Percentiles rank a stretch among this genome's conserved stretches.
These are phyloP conservation scores for Colletotrichum sp. DNA, from an alignment of 2,329 filamentous ascomycete genomes.

Conservation along the genomic window DNA sequence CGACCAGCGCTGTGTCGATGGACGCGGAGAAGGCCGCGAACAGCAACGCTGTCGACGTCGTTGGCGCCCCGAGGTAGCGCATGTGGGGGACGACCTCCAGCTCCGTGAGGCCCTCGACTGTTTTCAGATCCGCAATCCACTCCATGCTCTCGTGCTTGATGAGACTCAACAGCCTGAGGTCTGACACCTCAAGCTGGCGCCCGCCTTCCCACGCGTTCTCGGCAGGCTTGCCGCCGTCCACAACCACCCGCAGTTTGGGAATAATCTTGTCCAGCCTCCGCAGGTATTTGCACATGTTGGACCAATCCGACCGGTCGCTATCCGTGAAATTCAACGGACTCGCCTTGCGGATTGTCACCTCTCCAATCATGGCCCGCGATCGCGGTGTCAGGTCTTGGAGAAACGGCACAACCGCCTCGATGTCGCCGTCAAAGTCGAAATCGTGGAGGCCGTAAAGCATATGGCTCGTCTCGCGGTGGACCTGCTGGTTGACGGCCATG, in stretches of 20 bases:
- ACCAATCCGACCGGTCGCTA: slow-evolving; percentile 51
- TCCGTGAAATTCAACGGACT: slow-evolving; percentile 58
- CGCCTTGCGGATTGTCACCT: slow-evolving; percentile 60
- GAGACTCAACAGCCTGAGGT: slow-evolving; percentile 50
- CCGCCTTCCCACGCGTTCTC: slow-evolving; percentile 53
- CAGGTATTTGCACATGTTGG: slow-evolving; percentile 51
- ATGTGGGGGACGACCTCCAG: slow-evolving; percentile 59
- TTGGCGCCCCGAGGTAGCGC: slow-evolving; percentile 57
- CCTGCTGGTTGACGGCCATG: slow-evolving; percentile 49
- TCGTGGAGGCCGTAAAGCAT: slow-evolving; percentile 60
- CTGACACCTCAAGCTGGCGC: slow-evolving; percentile 45
- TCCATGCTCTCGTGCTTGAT: slow-evolving; percentile 56
- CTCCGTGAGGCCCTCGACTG: slow-evolving; percentile 51
- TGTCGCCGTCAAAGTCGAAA: slow-evolving; percentile 64
- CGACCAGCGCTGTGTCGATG: slow-evolving; percentile 59
- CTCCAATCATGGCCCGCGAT: slow-evolving; percentile 51
- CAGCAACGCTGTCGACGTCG: slow-evolving; percentile 59
- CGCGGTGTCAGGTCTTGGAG: slow-evolving; percentile 58
- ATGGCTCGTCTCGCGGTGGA: slow-evolving; percentile 61
- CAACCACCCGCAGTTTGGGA: slow-evolving; percentile 50
- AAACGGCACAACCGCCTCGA: slow-evolving; percentile 67
- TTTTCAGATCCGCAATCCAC: slow-evolving; percentile 62
- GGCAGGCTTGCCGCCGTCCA: slow-evolving; percentile 62
- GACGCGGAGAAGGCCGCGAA: slow-evolving; percentile 66
- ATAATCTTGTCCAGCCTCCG: slow-evolving; percentile 42